Evolutionary conservation across 1,284 basidiomycete species (phyloP).

Genomic region (Apiotrichum siamense): DNA sequence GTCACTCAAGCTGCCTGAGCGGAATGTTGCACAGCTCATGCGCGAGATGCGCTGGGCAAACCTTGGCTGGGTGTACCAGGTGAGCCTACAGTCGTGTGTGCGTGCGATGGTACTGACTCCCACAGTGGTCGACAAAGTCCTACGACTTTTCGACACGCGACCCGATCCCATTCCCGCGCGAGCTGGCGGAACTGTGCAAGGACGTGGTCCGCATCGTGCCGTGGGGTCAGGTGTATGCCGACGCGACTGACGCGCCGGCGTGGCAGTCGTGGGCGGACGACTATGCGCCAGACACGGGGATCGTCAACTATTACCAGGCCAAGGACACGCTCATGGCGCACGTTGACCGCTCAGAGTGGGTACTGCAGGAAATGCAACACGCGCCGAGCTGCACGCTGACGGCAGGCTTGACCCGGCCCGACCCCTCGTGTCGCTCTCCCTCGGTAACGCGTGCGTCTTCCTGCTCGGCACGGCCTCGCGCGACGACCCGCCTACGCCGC

Average conservation of each 20-base stretch:
- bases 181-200: slow-evolving; percentile 58
- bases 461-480: slow-evolving; percentile 77
- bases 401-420: slow-evolving; percentile 58
- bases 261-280: slow-evolving; percentile 66
- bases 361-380: slow-evolving; percentile 9
- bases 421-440: slow-evolving; percentile 84
- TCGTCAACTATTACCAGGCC: slow-evolving; percentile 83
- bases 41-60: slow-evolving; percentile 81
- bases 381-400: neutral
- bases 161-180: slow-evolving; percentile 57
- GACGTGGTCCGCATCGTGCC: slow-evolving; percentile 57
- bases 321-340: slow-evolving; percentile 88
- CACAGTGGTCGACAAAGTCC: slow-evolving; percentile 80
- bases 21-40: slow-evolving; percentile 59
- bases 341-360: slow-evolving; percentile 77
- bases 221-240: slow-evolving; percentile 62
- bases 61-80: slow-evolving; percentile 76
- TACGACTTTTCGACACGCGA: slow-evolving; percentile 67
- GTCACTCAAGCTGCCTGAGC: slow-evolving; percentile 53
- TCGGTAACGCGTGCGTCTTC: slow-evolving; percentile 79
- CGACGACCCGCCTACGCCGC: slow-evolving; percentile 65
- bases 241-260: slow-evolving; percentile 49
- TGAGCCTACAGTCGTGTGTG: slow-evolving; percentile 22
- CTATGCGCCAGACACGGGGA: slow-evolving; percentile 81
- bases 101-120: neutral